Evolutionary conservation across 805 yeast species (phyloP), one percentile per base, ranked within the genome.

Genomic region (Kurtzmaniella fragi): DNA sequence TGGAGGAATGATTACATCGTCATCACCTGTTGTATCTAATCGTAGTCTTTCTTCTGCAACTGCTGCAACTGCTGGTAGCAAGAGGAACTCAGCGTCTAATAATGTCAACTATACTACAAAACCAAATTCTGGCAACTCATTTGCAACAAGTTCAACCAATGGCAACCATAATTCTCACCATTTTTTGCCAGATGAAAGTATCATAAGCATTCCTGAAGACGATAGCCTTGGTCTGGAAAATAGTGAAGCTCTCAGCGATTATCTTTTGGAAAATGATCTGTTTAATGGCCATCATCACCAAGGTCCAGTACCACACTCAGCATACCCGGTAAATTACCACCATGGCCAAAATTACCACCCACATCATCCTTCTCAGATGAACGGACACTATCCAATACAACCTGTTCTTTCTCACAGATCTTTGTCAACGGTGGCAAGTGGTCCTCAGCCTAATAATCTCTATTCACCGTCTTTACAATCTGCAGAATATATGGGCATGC

Each of bases 161-260:
- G 25, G 25, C 25, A 20, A 8, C 25, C 25, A 20, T 20, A 20
- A 20, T 8, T 20, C 25, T 8, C 29, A 30, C 17, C 31, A 31
- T 17, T 36, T 36, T 27, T 30, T 36, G 14, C 39, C 39, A 12
- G 30, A 29, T 16, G 39, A 36, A 20, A 31, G 39, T 15, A 36
- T 36, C 14, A 36, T 36, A 6, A 36, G 33, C 28, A 36, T 36
- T 10, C 39, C 39, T 9, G 39, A 36, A 16, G 39, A 36, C 23
- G 39, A 36, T 12, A 29, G 34, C 16, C 30, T 29, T 29, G 39
- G 39, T 9, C 30, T 33, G 9, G 39, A 36, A 14, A 28, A 30
- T 8, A 36, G 39, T 20, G 39, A 36, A 36, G 28, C 10, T 17
- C 17, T 28, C 10, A 25, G 17, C 26, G 4, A 33, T 16, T 12